phyloP scores from a whole-genome alignment of 208 protist genomes.

The Leishmania turanica region DNA sequence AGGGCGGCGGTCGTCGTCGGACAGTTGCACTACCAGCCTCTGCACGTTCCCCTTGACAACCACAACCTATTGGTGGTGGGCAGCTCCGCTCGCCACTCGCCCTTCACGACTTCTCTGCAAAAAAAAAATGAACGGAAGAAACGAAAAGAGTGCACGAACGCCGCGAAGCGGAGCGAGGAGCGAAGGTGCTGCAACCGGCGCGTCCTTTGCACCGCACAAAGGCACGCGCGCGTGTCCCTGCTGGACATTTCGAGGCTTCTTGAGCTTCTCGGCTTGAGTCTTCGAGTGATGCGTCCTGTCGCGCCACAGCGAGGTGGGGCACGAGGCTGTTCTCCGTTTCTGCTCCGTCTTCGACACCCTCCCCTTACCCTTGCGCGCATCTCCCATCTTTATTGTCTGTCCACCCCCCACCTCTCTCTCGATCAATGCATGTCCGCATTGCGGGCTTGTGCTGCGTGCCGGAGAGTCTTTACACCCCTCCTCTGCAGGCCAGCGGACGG shows the following conservation, averaged over 20 bases:
- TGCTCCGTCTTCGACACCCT: not conserved
- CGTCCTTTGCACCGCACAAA: not conserved
- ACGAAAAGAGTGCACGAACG: not conserved
- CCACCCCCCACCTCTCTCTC: not conserved
- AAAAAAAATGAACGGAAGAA: not conserved
- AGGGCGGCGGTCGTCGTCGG: not conserved
- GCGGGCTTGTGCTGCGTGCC: not conserved
- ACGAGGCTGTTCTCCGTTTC: not conserved
- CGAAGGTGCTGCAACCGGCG: not conserved
- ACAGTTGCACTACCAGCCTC: not conserved
- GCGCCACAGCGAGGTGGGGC: not conserved
- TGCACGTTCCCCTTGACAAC: not conserved
- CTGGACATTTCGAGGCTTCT: not conserved
- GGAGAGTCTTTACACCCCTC: not conserved
- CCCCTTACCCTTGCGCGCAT: not conserved
- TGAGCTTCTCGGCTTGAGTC: not conserved
- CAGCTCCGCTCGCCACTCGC: not conserved
- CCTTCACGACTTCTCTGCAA: not conserved
- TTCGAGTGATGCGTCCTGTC: not conserved
- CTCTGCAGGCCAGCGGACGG: not conserved
- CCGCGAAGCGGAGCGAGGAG: not conserved
- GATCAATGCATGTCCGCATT: not conserved
- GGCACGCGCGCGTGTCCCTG: not conserved
- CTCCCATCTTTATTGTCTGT: too few species aligned
- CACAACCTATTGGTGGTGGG: not conserved